Evolutionary conservation across 768 basidiomycete species (phyloP).

Genomic region (Lanmaoa rubissima): DNA sequence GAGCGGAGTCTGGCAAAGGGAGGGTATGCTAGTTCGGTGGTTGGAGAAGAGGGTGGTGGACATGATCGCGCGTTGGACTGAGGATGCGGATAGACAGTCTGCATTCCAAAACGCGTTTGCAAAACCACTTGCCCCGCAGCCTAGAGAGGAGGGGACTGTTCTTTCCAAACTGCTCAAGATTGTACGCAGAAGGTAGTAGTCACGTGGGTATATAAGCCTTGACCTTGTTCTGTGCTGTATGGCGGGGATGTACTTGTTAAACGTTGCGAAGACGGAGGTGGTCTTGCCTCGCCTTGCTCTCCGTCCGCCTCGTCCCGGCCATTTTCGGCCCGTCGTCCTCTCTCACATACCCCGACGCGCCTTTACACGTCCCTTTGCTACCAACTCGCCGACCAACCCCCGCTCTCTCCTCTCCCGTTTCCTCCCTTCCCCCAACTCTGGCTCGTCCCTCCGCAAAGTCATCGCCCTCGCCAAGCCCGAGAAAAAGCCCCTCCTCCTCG

Average conservation of each 20-base stretch:
- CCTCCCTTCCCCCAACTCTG: conserved; percentile 37
- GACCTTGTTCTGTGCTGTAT: no score
- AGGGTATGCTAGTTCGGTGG: conserved; percentile 61
- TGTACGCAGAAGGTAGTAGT: conserved; percentile 3
- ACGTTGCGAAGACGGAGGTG: not conserved
- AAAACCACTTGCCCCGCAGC: not conserved
- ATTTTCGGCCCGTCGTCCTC: not conserved
- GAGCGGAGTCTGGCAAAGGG: conserved; percentile 64
- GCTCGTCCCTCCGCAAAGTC: conserved; percentile 74
- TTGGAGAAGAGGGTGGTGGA: conserved; percentile 52
- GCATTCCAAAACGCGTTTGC: not conserved
- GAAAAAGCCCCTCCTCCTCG: conserved; percentile 67
- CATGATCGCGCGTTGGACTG: conserved; percentile 41
- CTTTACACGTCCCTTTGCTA: conserved; percentile 11
- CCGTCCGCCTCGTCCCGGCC: not conserved
- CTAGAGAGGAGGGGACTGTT: not conserved
- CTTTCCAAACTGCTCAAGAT: not conserved
- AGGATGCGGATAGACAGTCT: not conserved
- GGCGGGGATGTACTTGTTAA: not conserved
- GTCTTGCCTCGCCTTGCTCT: not conserved
- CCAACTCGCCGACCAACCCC: conserved; percentile 2
- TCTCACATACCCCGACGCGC: not conserved
- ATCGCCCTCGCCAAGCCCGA: conserved; percentile 80
- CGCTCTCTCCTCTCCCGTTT: conserved; percentile 27
- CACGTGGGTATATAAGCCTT: not conserved